phyloP scores from a whole-genome alignment of 1,284 basidiomycete genomes.

The Leccinum pachyderme region DNA sequence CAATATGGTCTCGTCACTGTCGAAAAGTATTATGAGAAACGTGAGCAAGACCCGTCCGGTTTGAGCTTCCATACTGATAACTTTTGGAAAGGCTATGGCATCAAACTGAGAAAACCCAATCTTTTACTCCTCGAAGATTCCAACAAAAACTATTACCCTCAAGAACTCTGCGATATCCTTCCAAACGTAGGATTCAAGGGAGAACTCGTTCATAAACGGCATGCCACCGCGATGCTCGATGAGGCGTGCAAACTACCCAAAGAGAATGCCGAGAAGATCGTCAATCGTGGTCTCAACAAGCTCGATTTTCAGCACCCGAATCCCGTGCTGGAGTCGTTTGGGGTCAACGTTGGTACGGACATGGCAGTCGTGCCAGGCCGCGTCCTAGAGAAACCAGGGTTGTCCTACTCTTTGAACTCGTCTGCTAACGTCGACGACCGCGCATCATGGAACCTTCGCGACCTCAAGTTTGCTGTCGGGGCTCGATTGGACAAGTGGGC shows the following conservation, averaged over 20 bases:
- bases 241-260: constrained; percentile 67
- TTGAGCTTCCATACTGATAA: neutral
- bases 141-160: constrained; percentile 56
- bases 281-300: constrained; percentile 51
- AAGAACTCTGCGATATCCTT: constrained; percentile 70
- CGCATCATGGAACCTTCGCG: constrained; percentile 66
- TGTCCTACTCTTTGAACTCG: constrained; percentile 51
- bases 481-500: constrained; percentile 56
- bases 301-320: constrained; percentile 56
- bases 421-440: constrained; percentile 49
- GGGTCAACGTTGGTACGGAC: constrained; percentile 54
- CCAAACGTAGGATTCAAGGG: constrained; percentile 70
- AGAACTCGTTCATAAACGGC: constrained; percentile 57
- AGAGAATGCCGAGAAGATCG: constrained; percentile 60
- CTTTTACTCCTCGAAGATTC: constrained; percentile 64
- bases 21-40: constrained; percentile 59
- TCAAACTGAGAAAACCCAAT: constrained; percentile 47
- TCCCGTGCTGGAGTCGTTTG: constrained; percentile 52
- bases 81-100: constrained; percentile 50
- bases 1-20: constrained; percentile 55
- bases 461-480: constrained; percentile 59
- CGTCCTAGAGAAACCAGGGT: constrained; percentile 55
- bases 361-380: constrained; percentile 76
- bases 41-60: constrained; percentile 38
- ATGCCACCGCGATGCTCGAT: constrained; percentile 67